Conservation (phyloP, 2,329 filamentous ascomycete genomes). For the Bipolaris zeicola region DNA sequence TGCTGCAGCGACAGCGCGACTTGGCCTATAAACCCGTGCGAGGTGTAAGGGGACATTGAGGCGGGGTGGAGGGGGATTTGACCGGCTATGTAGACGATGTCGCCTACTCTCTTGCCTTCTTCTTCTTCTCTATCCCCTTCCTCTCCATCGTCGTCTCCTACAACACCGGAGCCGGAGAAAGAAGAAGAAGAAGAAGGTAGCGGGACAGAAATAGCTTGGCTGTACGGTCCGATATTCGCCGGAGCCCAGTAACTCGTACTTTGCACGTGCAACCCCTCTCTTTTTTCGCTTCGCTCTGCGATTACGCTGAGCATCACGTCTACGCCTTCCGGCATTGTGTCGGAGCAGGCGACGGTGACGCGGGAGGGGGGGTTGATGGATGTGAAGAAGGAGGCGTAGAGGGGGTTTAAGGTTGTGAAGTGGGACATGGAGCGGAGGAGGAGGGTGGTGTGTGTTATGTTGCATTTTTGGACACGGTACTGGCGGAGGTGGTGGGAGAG, state of each 20-base stretch:
- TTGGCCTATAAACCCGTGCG: conserved; percentile 59
- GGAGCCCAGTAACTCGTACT: conserved; percentile 96
- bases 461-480: conserved; percentile 30
- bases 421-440: conserved; percentile 79
- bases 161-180: not conserved
- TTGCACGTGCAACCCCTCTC: conserved; percentile 80
- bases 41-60: conserved; percentile 67
- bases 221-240: conserved; percentile 96
- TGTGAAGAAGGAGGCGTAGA: conserved; percentile 77
- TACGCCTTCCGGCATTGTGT: conserved; percentile 63
- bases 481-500: conserved; percentile 38
- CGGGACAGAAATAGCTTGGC: conserved; percentile 74
- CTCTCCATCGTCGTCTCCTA: conserved; percentile 12
- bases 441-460: conserved; percentile 59
- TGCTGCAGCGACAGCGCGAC: conserved; percentile 81
- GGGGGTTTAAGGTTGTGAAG: conserved; percentile 74
- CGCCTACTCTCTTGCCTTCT: not conserved
- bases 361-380: conserved; percentile 82
- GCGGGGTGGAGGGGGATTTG: conserved; percentile 88
- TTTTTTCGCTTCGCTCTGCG: conserved; percentile 37
- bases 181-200: conserved; percentile 34
- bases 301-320: conserved; percentile 66
- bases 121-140: not conserved
- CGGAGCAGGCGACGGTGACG: conserved; percentile 79
- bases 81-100: conserved; percentile 74